Evolutionary conservation across 1,139 yeast genomes (phyloP).

Genomic region (Pichia inconspicua): DNA sequence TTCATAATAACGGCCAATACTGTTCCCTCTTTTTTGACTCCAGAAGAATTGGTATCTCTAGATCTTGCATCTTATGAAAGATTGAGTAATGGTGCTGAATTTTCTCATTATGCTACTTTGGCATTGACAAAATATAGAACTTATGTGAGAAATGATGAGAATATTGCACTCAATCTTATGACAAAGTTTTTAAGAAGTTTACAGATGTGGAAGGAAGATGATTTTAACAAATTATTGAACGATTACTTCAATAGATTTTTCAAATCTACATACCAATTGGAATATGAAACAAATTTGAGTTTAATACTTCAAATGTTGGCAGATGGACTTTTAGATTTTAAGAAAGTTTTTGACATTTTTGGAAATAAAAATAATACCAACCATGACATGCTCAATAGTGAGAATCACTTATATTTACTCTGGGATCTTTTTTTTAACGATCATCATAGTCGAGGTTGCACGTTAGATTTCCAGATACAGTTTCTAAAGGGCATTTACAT

Average conservation of each 20-base stretch:
- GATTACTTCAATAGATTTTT: slow-evolving; percentile 22
- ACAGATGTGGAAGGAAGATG: slow-evolving; percentile 24
- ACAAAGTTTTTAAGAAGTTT: slow-evolving; percentile 22
- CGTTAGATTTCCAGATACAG: not conserved
- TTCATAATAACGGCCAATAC: not conserved
- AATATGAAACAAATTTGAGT: slow-evolving; percentile 23
- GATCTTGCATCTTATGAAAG: slow-evolving; percentile 24
- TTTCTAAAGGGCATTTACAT: slow-evolving; percentile 1
- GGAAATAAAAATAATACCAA: slow-evolving; percentile 3
- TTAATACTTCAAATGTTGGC: slow-evolving; percentile 26
- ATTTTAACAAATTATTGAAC: slow-evolving; percentile 26
- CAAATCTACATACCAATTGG: slow-evolving; percentile 25
- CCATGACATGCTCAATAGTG: slow-evolving; percentile 2
- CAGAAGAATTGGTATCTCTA: slow-evolving; percentile 16
- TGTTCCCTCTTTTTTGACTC: slow-evolving; percentile 5
- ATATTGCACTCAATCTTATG: slow-evolving; percentile 8
- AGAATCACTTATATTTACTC: slow-evolving; percentile 3
- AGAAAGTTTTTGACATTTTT: slow-evolving; percentile 29
- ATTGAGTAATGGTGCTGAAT: slow-evolving; percentile 26
- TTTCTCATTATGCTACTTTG: slow-evolving; percentile 21
- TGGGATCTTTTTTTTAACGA: slow-evolving; percentile 12
- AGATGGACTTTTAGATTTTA: slow-evolving; percentile 32
- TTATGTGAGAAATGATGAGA: slow-evolving; percentile 12
- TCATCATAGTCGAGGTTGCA: not conserved
- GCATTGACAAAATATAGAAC: slow-evolving; percentile 22